Evolutionary conservation across 2,329 filamentous ascomycete species (phyloP).

Genomic region (Geosmithia morbida): DNA sequence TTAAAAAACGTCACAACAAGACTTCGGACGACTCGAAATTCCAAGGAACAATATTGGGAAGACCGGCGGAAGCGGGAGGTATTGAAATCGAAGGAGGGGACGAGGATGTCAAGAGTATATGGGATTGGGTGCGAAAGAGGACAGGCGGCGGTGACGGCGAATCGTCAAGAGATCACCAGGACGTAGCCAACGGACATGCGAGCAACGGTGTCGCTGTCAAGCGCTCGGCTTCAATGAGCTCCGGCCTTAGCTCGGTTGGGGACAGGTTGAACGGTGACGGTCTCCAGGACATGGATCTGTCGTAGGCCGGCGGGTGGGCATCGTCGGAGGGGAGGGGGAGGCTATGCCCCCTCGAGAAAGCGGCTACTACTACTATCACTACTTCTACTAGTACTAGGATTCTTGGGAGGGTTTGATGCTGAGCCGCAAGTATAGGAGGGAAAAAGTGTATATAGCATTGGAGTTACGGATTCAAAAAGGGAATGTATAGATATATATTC

Average conservation of each 20-base stretch:
- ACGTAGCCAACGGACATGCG: constrained; percentile 4
- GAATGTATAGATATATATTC: neutral
- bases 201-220: constrained; percentile 5
- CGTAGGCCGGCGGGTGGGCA: constrained; percentile 7
- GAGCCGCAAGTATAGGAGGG: neutral
- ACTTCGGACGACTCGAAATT: constrained; percentile 78
- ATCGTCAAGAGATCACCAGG: neutral
- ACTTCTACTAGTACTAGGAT: no score
- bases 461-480: constrained; percentile 13
- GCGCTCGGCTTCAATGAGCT: constrained; percentile 33
- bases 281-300: constrained; percentile 31
- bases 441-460: constrained; percentile 16
- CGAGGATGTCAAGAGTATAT: constrained; percentile 13
- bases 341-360: no score
- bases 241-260: constrained; percentile 41
- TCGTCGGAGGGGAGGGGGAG: no score
- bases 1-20: constrained; percentile 90
- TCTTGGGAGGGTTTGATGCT: no score
- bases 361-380: no score
- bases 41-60: constrained; percentile 70
- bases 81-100: constrained; percentile 65
- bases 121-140: constrained; percentile 20
- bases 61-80: constrained; percentile 53
- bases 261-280: constrained; percentile 27
- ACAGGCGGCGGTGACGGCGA: constrained; percentile 3